A percentile compares a stretch with the other conserved stretches of the same genome.
These are phyloP conservation scores for Handroanthus guayacan DNA, from an alignment of 257 asterid genomes.

Conservation along the genomic window DNA sequence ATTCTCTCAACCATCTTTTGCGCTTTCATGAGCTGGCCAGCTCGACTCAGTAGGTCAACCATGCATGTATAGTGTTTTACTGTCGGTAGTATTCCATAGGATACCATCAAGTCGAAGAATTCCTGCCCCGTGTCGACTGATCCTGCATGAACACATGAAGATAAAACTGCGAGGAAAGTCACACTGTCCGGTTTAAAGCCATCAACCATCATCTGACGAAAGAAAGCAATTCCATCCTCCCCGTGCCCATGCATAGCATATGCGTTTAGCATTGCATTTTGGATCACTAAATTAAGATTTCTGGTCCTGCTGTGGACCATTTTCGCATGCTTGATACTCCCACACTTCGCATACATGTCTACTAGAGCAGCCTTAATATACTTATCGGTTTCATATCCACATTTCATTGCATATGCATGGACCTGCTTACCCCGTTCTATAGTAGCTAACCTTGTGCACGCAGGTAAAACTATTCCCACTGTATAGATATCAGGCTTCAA, in stretches of 20 bases:
- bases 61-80: constrained; percentile 79
- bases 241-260: constrained; percentile 83
- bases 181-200: constrained; percentile 68
- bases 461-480: constrained; percentile 64
- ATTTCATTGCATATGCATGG: constrained; percentile 68
- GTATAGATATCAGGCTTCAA: constrained; percentile 73
- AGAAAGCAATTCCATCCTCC: constrained; percentile 67
- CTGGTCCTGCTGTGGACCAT: constrained; percentile 44
- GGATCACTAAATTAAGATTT: constrained; percentile 58
- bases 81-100: constrained; percentile 55
- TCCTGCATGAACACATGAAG: constrained; percentile 82
- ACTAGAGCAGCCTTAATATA: constrained; percentile 65
- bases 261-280: constrained; percentile 81
- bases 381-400: constrained; percentile 61
- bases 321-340: constrained; percentile 57
- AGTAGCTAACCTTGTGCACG: constrained; percentile 69
- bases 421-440: constrained; percentile 67
- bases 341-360: constrained; percentile 88
- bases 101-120: constrained; percentile 64
- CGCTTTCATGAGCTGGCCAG: constrained; percentile 66
- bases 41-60: constrained; percentile 84
- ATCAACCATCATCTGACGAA: constrained; percentile 49
- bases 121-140: constrained; percentile 60
- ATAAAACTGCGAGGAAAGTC: constrained; percentile 77
- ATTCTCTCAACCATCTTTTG: constrained; percentile 46